Evolutionary conservation across 1,284 basidiomycete genomes (phyloP), one percentile per base, ranked within the genome.

Genomic region (Cerioporus squamosus): DNA sequence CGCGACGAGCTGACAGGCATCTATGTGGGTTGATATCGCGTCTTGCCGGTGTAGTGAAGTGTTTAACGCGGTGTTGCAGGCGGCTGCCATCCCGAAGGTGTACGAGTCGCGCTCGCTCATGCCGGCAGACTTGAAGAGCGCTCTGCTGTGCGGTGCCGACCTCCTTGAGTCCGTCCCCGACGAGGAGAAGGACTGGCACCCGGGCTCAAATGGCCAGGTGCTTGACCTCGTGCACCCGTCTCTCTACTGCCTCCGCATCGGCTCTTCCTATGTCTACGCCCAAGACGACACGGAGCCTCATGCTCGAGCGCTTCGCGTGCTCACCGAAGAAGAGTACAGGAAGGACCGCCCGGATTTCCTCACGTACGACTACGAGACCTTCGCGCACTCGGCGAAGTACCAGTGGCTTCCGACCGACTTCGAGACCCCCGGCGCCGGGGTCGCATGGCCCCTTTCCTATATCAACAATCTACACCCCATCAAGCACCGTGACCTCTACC

Each of bases 11-110:
- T 7, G 14, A 49, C 47, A 12, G 47, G 47, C 15, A 33, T 31
- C 80, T 75, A 71, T 60, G 72, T 59, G 5, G 20, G 47, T 29
- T 36, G 5, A 2, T 3, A 9, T 12, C 29, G 20, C 40, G 14
- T 36, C 14, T 15, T 18, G 14, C 17, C n/a, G 1, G n/a, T 7
- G 14, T 5, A 10, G n/a, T n/a, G 17, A 14, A 20, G 12, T 23
- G 17, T 22, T 12, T 20, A 5, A 18, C 22, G 14, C n/a, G 8
- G 18, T 22, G 9, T 46, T 12, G 22, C 23, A 46, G 44, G 47
- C 31, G 7, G 23, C 24, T 9, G 9, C 44, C 44, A 46, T 46
- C n/a, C n/a, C n/a, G 18, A n/a, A 23, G 5, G 29, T 46, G 6
- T 29, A 46, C 23, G 24, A 46, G 24, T 26, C 44, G 5, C 7